Percentiles rank a stretch among this genome's conserved stretches.
Conservation (phyloP, 345 rosid genomes). For the Hibiscus tridactylites region DNA sequence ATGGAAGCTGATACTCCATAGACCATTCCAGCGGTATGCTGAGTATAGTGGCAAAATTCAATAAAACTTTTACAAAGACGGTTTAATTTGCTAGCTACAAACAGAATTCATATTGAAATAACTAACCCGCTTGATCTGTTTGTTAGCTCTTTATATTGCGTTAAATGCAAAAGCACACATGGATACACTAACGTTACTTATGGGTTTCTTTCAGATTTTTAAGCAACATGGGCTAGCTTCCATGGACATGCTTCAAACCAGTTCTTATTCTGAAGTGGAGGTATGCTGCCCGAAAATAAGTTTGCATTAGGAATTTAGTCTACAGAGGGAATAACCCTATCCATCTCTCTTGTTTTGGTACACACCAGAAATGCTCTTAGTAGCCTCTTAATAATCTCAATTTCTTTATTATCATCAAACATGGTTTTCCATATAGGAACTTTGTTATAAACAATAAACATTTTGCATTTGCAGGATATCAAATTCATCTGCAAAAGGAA, state of each 20-base stretch:
- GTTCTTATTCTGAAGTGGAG: slow-evolving; percentile 12
- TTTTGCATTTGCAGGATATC: slow-evolving; percentile 45
- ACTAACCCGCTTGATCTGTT: neutral
- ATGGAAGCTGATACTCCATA: neutral
- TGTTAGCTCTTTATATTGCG: slow-evolving; percentile 1
- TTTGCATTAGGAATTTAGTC: neutral
- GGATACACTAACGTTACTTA: neutral
- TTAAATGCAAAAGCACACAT: neutral
- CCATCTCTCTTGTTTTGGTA: neutral
- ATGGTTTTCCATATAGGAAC: neutral
- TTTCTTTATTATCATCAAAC: neutral
- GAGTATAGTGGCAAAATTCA: neutral
- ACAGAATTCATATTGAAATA: neutral
- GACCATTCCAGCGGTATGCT: neutral
- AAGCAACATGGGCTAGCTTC: slow-evolving; percentile 6
- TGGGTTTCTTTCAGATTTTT: neutral
- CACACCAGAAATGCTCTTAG: neutral
- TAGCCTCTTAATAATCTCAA: neutral
- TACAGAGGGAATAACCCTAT: neutral
- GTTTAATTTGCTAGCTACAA: neutral
- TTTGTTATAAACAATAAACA: neutral
- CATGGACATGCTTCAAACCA: neutral
- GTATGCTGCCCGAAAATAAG: neutral
- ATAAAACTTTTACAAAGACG: neutral
- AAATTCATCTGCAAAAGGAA: slow-evolving; percentile 67